Base-by-base conservation (phyloP, 1,284 basidiomycete species). In the Cutaneotrichosporon cutaneum region DNA sequence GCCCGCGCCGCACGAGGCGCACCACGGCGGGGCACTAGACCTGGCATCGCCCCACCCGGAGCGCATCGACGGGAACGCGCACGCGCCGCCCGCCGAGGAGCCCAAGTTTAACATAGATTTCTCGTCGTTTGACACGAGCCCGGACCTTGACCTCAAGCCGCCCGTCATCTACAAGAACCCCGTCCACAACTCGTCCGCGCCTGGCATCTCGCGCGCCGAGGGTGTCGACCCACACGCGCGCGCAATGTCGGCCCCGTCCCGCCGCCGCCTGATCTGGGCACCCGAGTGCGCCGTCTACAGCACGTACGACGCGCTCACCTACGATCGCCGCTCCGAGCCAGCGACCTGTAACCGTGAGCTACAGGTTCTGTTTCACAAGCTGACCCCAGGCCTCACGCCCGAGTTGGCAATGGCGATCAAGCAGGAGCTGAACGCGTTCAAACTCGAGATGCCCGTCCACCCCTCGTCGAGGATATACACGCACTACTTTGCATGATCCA, bases 371-470 rank as follows among this genome's bases (percentile, higher is more conserved):
- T 59, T 3, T n/a, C 33, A 7, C 18, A 16, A 27, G n/a, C 58
- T 63, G n/a, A 55, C 53, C 18, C 35, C 48, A 65, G 63, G 63
- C 35, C 81, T 99, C 71, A 99, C 95, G 56, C 95, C 95, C 51
- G 87, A 90, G 64, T 82, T 98, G 71, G 95, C 95, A 50, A 91
- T 96, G 83, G 84, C 89, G 67, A 97, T 97, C 80, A 97, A 97
- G 83, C 92, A 94, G 80, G 92, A 94, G 82, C 82, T 95, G 52
- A 94, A 96, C 81, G 92, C 91, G 64, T 96, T 90, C 82, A 96
- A 96, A 84, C 92, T 96, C 89, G 94, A 96, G 81, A 96, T 97
- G 94, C 91, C 93, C 74, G 92, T 97, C 64, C 94, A 96, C 79
- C 88, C 89, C 66, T 82, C 88, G 54, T 92, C 90, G 79, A 86